A percentile compares a stretch with the other conserved stretches of the same genome.
These are phyloP conservation scores for Talaromyces borbonicus DNA, from an alignment of 495 filamentous ascomycete genomes.

Conservation along the genomic window DNA sequence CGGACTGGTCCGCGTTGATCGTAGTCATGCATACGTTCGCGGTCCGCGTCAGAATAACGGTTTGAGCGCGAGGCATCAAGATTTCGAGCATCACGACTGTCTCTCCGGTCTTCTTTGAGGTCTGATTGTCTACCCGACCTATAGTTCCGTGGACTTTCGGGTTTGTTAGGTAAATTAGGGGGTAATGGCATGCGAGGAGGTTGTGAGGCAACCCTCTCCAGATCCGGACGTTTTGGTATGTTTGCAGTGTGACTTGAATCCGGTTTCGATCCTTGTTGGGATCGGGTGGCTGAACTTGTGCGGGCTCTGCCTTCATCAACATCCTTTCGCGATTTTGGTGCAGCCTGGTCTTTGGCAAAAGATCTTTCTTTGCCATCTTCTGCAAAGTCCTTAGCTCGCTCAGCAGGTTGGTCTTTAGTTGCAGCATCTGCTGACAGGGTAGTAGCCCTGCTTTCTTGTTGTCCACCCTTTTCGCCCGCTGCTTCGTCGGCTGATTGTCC, in stretches of 20 bases:
- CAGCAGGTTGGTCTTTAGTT: conserved; percentile 1
- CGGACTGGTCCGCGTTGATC: conserved; percentile 19
- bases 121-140: conserved; percentile 31
- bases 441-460: conserved; percentile 6
- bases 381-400: not conserved
- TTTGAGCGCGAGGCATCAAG: conserved; percentile 27
- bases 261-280: conserved; percentile 19
- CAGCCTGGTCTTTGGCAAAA: not conserved
- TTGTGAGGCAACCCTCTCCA: conserved; percentile 18
- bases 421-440: conserved; percentile 10
- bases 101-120: conserved; percentile 29
- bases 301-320: not conserved
- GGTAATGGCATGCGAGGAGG: conserved; percentile 19
- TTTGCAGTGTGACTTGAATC: conserved; percentile 23
- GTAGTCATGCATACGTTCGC: conserved; percentile 22
- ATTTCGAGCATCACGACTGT: conserved; percentile 29
- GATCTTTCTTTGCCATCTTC: not conserved
- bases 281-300: conserved; percentile 14
- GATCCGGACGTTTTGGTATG: conserved; percentile 28
- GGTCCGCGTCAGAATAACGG: conserved; percentile 29
- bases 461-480: conserved; percentile 2
- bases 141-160: conserved; percentile 9
- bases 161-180: conserved; percentile 21
- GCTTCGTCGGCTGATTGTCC: conserved; percentile 8
- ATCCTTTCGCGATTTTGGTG: not conserved